Evolutionary conservation across 1,284 basidiomycete species (phyloP).

Genomic region (Melampsora larici-populina): DNA sequence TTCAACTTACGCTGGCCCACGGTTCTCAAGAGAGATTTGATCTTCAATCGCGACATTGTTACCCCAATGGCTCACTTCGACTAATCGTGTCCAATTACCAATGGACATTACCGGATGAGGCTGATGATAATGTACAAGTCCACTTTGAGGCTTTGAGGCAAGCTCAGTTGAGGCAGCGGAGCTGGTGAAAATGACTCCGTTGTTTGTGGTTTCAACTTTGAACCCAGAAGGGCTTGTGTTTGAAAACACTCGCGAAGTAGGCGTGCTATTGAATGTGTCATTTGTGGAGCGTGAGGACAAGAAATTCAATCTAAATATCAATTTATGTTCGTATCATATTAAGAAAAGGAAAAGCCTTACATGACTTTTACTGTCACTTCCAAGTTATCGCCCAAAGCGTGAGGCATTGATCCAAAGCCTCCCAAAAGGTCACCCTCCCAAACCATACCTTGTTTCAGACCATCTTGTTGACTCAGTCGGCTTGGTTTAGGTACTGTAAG

Average conservation of each 20-base stretch:
- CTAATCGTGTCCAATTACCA: conserved; percentile 67
- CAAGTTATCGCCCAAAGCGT: conserved; percentile 14
- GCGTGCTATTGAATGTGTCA: background rate
- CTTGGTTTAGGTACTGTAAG: conserved; percentile 28
- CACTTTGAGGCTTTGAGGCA: conserved; percentile 61
- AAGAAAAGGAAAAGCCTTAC: conserved; percentile 10
- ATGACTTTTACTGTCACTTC: conserved; percentile 37
- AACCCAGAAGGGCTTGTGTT: conserved; percentile 21
- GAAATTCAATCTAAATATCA: background rate
- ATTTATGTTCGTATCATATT: background rate
- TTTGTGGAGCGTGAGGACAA: background rate
- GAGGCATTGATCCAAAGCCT: conserved; percentile 34
- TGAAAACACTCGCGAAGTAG: conserved; percentile 20
- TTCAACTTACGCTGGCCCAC: conserved; percentile 71
- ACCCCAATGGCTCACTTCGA: conserved; percentile 96
- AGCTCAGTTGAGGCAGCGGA: conserved; percentile 6
- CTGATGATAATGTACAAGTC: conserved; percentile 75
- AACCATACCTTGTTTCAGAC: conserved; percentile 27
- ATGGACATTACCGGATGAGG: conserved; percentile 76
- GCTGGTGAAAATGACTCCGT: conserved; percentile 20
- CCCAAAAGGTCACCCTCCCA: conserved; percentile 43
- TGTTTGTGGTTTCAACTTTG: conserved; percentile 24
- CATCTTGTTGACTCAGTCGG: conserved; percentile 21
- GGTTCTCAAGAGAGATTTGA: conserved; percentile 76
- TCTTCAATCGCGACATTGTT: conserved; percentile 90